These are phyloP conservation scores for Chlorencoelia australis DNA, from an alignment of 2,329 filamentous ascomycete genomes.

Conservation along the genomic window DNA sequence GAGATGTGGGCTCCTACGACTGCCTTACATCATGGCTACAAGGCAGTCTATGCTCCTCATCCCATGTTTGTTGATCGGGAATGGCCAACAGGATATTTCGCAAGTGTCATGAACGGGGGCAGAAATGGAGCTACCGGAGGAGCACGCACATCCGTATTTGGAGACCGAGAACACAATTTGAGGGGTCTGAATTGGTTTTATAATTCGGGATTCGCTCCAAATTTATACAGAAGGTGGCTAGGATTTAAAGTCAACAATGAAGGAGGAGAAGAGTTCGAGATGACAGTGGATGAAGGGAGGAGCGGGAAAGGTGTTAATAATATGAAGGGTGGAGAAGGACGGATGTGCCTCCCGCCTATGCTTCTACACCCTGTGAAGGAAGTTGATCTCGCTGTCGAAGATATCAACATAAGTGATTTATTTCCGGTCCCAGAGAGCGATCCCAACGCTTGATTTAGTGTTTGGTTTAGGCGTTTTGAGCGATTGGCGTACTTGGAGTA, in stretches of 20 bases:
- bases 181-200: conserved; percentile 87
- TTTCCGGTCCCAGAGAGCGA: conserved; percentile 23
- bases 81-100: conserved; percentile 74
- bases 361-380: conserved; percentile 81
- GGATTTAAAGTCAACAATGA: conserved; percentile 72
- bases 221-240: conserved; percentile 78
- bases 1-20: conserved; percentile 94
- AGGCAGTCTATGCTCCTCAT: conserved; percentile 85
- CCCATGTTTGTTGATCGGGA: conserved; percentile 78
- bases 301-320: conserved; percentile 26
- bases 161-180: conserved; percentile 83
- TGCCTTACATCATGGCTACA: conserved; percentile 83
- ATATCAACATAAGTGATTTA: conserved; percentile 7
- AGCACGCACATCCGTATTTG: conserved; percentile 61
- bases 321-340: conserved; percentile 62
- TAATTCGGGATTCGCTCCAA: conserved; percentile 70
- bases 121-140: conserved; percentile 67
- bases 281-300: conserved; percentile 39
- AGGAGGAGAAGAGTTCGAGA: conserved; percentile 67
- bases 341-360: conserved; percentile 89
- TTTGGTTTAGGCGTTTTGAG: conserved; percentile 5
- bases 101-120: conserved; percentile 71
- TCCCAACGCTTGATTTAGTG: conserved; percentile 25
- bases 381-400: conserved; percentile 41
- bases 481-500: too few species aligned